These are phyloP conservation scores for Aspergillus tanneri DNA, from an alignment of 2,329 filamentous ascomycete genomes.

Conservation along the genomic window DNA sequence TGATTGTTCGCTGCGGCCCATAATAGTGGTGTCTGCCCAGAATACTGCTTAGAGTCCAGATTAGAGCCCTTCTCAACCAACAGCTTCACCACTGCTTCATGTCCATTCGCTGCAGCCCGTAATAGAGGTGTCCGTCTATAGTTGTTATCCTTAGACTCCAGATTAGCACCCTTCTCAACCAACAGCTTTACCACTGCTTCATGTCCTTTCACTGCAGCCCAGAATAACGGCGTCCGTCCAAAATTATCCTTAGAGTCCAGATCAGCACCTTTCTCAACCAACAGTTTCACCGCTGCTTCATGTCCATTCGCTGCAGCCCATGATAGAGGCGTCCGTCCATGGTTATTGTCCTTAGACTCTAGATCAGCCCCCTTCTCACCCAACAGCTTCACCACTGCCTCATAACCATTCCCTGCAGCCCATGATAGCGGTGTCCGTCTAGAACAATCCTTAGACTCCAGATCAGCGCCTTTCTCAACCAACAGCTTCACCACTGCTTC, in stretches of 20 bases:
- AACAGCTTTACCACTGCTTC: conserved; percentile 2
- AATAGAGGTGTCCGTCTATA: conserved; percentile 1
- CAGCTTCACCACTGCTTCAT: background rate
- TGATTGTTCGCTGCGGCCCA: too few relatives aligned
- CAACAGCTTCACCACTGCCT: too few relatives aligned
- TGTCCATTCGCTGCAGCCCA: conserved; percentile 10
- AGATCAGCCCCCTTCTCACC: too few relatives aligned
- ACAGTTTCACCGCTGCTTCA: background rate
- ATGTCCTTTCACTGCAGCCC: background rate
- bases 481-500: background rate
- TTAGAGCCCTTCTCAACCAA: background rate
- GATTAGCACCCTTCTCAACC: background rate
- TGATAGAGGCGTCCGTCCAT: conserved; percentile 8
- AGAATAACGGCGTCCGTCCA: background rate
- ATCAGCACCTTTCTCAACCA: background rate
- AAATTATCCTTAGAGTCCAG: background rate
- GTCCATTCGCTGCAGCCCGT: background rate
- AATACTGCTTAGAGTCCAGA: background rate
- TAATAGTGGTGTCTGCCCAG: too few relatives aligned
- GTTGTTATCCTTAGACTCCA: background rate
- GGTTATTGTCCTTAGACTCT: background rate
- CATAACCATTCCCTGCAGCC: too few relatives aligned
- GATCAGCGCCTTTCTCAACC: background rate
- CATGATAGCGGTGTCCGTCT: too few relatives aligned
- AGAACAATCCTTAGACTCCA: background rate